These are phyloP conservation scores for Amborella trichopoda DNA, from an alignment of 164 flowering plant genomes.

Conservation along the genomic window DNA sequence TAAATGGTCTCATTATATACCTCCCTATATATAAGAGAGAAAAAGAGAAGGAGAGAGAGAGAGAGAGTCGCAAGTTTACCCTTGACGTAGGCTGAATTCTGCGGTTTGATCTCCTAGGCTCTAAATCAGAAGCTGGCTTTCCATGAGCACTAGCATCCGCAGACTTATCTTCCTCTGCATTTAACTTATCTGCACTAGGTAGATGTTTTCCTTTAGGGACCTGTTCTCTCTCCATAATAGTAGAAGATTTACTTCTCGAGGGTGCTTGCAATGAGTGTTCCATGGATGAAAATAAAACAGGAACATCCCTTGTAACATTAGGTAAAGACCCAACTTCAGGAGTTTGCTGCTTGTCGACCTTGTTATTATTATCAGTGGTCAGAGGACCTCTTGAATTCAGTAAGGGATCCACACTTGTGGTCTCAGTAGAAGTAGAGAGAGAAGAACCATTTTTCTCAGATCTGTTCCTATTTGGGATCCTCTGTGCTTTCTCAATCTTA, in stretches of 20 bases:
- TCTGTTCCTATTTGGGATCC: conserved; percentile 20
- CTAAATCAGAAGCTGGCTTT: conserved; percentile 30
- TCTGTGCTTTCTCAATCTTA: conserved; percentile 37
- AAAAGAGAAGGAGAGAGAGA: too few species aligned
- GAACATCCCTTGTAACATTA: conserved; percentile 21
- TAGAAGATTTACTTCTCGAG: conserved; percentile 29
- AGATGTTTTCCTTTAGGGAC: conserved; percentile 35
- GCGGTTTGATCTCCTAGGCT: conserved; percentile 87
- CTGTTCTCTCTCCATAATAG: conserved; percentile 22
- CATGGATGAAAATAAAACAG: conserved; percentile 25
- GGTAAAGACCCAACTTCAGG: conserved; percentile 24
- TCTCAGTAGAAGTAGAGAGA: conserved; percentile 12
- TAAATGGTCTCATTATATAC: too few species aligned
- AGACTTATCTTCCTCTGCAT: conserved; percentile 35
- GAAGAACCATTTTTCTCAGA: conserved; percentile 24
- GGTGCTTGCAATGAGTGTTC: conserved; percentile 20
- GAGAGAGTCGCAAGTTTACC: conserved; percentile 24
- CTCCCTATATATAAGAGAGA: too few species aligned
- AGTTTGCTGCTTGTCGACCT: conserved; percentile 16
- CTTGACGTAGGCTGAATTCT: conserved; percentile 96
- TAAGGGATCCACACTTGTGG: conserved; percentile 11
- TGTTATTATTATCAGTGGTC: conserved; percentile 20
- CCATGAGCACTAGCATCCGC: conserved; percentile 20
- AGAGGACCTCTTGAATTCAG: conserved; percentile 21
- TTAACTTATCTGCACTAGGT: conserved; percentile 35